phyloP scores from a whole-genome alignment of 2,329 filamentous ascomycete species.

The Neonectria sp. region DNA sequence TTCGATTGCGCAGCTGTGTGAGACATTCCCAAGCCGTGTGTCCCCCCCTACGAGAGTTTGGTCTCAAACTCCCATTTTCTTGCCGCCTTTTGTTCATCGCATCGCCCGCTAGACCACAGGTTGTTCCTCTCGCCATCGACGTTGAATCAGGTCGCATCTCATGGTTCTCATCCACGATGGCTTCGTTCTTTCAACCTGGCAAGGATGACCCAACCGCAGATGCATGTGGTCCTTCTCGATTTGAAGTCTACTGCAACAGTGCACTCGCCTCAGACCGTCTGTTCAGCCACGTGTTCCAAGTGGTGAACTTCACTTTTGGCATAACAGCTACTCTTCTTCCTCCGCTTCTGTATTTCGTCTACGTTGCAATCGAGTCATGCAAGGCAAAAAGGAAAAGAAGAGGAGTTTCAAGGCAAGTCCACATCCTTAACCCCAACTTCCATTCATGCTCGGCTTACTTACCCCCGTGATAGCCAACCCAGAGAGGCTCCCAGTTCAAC shows the following conservation, averaged over 20 bases:
- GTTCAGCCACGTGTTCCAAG: slow-evolving; percentile 12
- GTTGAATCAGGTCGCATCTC: too few relatives aligned
- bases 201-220: slow-evolving; percentile 18
- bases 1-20: too few relatives aligned
- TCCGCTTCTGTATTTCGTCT: slow-evolving; percentile 22
- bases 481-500: neutral
- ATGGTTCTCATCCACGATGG: slow-evolving; percentile 3
- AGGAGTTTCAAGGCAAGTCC: slow-evolving; percentile 5
- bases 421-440: too few relatives aligned
- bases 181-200: slow-evolving; percentile 29
- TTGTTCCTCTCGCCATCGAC: too few relatives aligned
- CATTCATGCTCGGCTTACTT: neutral
- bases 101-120: too few relatives aligned
- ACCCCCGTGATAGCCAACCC: neutral
- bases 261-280: slow-evolving; percentile 5
- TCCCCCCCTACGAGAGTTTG: too few relatives aligned
- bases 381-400: neutral
- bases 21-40: too few relatives aligned
- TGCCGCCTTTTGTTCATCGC: too few relatives aligned
- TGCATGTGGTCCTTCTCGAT: slow-evolving; percentile 13
- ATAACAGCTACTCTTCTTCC: slow-evolving; percentile 15
- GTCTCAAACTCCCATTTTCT: too few relatives aligned
- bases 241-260: slow-evolving; percentile 27
- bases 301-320: slow-evolving; percentile 19
- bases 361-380: neutral